Conservation (phyloP, 2,329 filamentous ascomycete species). For the Curvularia eragrostidis region DNA sequence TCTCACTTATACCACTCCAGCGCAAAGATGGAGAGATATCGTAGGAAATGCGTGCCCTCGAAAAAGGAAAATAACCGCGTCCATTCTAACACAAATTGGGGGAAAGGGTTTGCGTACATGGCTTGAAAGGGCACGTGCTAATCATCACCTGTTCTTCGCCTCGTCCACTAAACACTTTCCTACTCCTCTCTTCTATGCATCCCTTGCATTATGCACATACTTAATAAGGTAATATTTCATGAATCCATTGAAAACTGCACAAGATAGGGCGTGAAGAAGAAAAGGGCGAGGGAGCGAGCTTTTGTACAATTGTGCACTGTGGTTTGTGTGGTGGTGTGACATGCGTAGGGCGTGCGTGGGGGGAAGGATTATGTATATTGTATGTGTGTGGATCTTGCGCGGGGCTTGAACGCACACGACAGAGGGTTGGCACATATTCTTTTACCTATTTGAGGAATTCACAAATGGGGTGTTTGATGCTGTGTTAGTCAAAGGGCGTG, state of each 20-base stretch:
- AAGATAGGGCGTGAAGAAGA: no score
- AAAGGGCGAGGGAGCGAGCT: background rate
- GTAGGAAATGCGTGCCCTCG: no score
- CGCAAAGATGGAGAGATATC: no score
- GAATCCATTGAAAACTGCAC: background rate
- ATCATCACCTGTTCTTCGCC: no score
- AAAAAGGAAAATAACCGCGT: no score
- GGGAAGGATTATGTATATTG: background rate
- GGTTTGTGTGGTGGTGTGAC: background rate
- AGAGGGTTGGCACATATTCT: background rate
- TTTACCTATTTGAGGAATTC: background rate
- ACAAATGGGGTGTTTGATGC: background rate
- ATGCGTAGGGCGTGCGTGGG: conserved; percentile 1
- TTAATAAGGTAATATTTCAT: background rate
- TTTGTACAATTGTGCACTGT: no score
- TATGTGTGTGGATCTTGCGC: background rate
- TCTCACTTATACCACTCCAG: no score
- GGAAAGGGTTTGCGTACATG: no score
- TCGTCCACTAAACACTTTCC: no score
- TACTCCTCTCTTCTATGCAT: no score
- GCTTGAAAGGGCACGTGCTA: no score
- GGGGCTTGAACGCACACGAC: background rate
- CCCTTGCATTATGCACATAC: background rate
- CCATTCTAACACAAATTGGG: no score
- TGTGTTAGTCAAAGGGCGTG: conserved; percentile 2